phyloP scores from a whole-genome alignment of 148 eudicot species.

The Chenopodium album region DNA sequence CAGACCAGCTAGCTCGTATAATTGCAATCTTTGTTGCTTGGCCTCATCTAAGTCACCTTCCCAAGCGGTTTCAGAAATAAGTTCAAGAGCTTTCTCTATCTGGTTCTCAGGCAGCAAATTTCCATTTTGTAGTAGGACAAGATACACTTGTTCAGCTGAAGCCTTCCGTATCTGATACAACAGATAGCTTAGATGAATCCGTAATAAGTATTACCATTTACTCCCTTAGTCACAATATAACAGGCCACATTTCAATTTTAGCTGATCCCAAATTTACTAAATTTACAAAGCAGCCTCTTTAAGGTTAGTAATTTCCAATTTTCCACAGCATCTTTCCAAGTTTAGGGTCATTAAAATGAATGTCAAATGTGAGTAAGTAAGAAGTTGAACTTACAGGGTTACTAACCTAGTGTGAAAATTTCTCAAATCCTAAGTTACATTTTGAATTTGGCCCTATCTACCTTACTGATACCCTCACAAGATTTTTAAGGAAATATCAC shows the following conservation, averaged over 20 bases:
- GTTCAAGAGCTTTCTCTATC: slow-evolving; percentile 72
- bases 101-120: slow-evolving; percentile 56
- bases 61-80: slow-evolving; percentile 86
- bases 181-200: neutral
- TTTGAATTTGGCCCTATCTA: too few species aligned
- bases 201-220: neutral
- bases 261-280: neutral
- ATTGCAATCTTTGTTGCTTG: slow-evolving; percentile 45
- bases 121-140: slow-evolving; percentile 74
- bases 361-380: too few species aligned
- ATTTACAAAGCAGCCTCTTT: too few species aligned
- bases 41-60: slow-evolving; percentile 83
- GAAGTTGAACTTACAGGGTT: neutral
- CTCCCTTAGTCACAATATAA: neutral
- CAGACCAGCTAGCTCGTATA: slow-evolving; percentile 58
- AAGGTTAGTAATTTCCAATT: neutral
- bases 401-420: neutral
- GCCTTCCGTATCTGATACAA: slow-evolving; percentile 72
- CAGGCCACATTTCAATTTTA: neutral
- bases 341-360: neutral
- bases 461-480: too few species aligned
- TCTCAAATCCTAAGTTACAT: neutral
- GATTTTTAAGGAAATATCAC: too few species aligned
- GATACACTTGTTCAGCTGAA: slow-evolving; percentile 88
- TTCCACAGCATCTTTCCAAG: neutral